Evolutionary conservation across 495 filamentous ascomycete genomes (phyloP), one percentile per base, ranked within the genome.

Genomic region (Aspergillus coremiiformis): DNA sequence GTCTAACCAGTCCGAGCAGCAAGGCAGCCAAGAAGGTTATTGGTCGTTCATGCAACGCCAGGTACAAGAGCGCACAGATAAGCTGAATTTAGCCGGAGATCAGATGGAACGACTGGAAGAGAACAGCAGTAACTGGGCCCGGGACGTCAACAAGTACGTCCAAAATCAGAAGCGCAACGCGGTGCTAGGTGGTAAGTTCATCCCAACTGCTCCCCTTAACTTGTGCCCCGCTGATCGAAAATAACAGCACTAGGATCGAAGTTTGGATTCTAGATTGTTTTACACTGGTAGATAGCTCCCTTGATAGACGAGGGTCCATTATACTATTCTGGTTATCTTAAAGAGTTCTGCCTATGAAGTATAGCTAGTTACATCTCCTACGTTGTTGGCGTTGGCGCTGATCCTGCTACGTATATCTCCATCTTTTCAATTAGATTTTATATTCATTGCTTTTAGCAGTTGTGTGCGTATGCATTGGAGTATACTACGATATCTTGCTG

Each of bases 1-100:
- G 9, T 47, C 61, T 11, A 51, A 50, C 14, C 53, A 55, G 24
- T 54, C 63, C 12, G 42, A 59, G 15, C 33, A 61, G 9, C 60
- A 61, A 42, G 56, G 60, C 32, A 63, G 49, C 48, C 51, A 76
- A 23, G 83, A 87, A 51, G 79, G 82, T 19, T 86, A 86, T 53
- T 81, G 81, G 67, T 75, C 82, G 26, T 85, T 80, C 57, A 84
- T 96, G 74, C 83, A 85, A 14, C 79, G 90, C 44, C 85, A 90
- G 64, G 67, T 97, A 26, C 87, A 91, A 57, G 92, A 98, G 64
- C 75, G 93, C 29, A 95, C 92, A 3, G 89, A 96, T 67, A 88
- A 83, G 56, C 69, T 98, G 45, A 85, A 80, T 43, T 73, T 94
- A 21, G 82, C 86, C 63, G 86, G 87, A 10, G 94, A 98, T 64